Evolutionary conservation across 192 early-diverging fungal genomes (phyloP), one percentile per base, ranked within the genome.

Genomic region (Gryganskiella cystojenkinii): DNA sequence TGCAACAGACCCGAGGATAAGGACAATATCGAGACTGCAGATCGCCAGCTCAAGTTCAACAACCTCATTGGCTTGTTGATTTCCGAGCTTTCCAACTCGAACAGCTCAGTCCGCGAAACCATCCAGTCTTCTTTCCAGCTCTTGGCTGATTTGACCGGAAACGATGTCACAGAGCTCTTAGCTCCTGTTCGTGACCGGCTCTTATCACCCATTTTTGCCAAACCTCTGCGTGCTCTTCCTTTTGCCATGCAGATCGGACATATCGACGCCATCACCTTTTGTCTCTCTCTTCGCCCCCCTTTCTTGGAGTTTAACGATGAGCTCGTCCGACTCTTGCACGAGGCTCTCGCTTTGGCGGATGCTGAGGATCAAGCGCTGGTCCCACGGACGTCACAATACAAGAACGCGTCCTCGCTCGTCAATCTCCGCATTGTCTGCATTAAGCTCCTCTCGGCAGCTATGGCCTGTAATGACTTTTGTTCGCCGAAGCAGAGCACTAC

Each of bases 261-360:
- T 71, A 98, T 98, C 62, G 98, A 99, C 65, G 97, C 97, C 4
- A 96, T 99, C 54, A 98, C 96, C 0, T 99, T 97, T 79, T 98
- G 96, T 62, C 81, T 99, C 47, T 88, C 91, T 0, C 80, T 99
- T 31, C 83, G 89, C 19, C 96, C 97, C 51, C 92, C 95, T 3
- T 88, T 99, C 57, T 74, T 99, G 22, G 86, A 89, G 51, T 96
- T 98, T 71, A 96, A 90, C 53, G 97, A 98, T 28, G 95, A 98
- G 76, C 87, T 99, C 24, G 84, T 94, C 31, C 84, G 96, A 15
- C 70, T 99, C 46, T 71, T 99, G 27, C 90, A 91, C 22, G 98
- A 99, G 79, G 96, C 95, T 1, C 74, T 98, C 27, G 94, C 94
- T 0, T 80, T 99, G 10, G 96, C 95, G 0, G 98, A 99, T 73